phyloP scores from a whole-genome alignment of 2,329 filamentous ascomycete genomes.

The Aspergillus cejpii region DNA sequence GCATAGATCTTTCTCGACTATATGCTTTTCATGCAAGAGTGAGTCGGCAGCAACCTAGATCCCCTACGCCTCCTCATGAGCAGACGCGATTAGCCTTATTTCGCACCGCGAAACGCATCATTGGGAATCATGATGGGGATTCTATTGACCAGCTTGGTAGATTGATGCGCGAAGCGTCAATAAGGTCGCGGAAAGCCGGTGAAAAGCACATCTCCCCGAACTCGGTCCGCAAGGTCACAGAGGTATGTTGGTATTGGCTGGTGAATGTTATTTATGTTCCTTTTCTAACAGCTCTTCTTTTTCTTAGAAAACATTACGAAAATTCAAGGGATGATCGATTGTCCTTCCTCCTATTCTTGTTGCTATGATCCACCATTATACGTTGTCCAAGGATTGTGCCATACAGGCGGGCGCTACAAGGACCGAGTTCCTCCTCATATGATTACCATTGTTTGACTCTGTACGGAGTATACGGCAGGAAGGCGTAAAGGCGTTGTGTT shows the following conservation, averaged over 20 bases:
- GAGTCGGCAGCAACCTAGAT: slow-evolving; percentile 20
- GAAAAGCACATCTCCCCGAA: slow-evolving; percentile 68
- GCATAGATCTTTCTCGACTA: slow-evolving; percentile 75
- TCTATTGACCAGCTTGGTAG: slow-evolving; percentile 38
- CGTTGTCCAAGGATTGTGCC: too few relatives aligned
- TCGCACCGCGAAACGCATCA: not conserved
- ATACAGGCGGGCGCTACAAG: too few relatives aligned
- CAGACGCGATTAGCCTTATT: not conserved
- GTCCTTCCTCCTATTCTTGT: not conserved
- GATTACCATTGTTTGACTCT: not conserved
- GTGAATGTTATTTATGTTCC: not conserved
- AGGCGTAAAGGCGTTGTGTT: slow-evolving; percentile 6
- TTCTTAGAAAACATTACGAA: slow-evolving; percentile 56
- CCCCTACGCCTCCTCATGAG: not conserved
- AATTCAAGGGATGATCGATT: slow-evolving; percentile 57
- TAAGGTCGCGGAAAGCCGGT: slow-evolving; percentile 65
- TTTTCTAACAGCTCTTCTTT: slow-evolving; percentile 7
- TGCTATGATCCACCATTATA: not conserved
- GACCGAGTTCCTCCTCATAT: not conserved
- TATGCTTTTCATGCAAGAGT: slow-evolving; percentile 68
- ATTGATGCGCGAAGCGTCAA: slow-evolving; percentile 71
- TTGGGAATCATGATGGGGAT: not conserved
- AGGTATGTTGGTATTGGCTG: slow-evolving; percentile 46
- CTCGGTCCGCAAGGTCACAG: slow-evolving; percentile 69
- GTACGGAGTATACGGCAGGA: slow-evolving; percentile 1